Evolutionary conservation across 257 asterid species (phyloP).

Genomic region (Verbena officinalis): DNA sequence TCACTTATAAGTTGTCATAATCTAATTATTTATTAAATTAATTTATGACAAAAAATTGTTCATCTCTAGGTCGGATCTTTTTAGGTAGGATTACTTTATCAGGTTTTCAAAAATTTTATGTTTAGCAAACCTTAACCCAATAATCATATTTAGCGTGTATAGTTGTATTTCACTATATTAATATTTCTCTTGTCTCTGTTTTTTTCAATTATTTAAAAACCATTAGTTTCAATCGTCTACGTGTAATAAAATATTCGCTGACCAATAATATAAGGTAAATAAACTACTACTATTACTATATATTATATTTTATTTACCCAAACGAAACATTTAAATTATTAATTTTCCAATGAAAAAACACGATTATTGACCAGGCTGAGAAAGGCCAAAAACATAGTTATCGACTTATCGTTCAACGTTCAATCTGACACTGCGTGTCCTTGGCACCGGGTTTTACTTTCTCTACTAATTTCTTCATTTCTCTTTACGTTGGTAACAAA

Average conservation of each 20-base stretch:
- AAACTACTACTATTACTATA: too few species aligned
- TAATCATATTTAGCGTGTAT: conserved; percentile 9
- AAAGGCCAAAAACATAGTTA: neutral
- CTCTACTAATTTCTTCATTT: neutral
- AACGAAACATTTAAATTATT: too few species aligned
- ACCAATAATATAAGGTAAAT: too few species aligned
- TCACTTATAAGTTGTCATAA: conserved; percentile 33
- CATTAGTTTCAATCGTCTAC: too few species aligned
- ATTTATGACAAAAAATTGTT: conserved; percentile 7
- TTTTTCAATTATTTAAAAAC: neutral
- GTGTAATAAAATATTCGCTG: too few species aligned
- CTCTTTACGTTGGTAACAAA: neutral
- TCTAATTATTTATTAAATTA: conserved; percentile 27
- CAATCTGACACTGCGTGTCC: neutral
- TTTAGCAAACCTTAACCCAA: conserved; percentile 4
- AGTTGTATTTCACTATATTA: conserved; percentile 1
- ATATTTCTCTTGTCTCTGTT: neutral
- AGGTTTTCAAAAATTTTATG: neutral
- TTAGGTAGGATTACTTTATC: conserved; percentile 30
- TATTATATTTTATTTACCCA: too few species aligned
- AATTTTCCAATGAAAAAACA: neutral
- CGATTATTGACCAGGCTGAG: conserved; percentile 1
- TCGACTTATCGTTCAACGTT: neutral
- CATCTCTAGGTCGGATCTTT: conserved; percentile 13
- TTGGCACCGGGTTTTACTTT: conserved; percentile 19